Percentiles rank a stretch among this genome's conserved stretches.
These are phyloP conservation scores for Calonectria crousiana DNA, from an alignment of 2,329 filamentous ascomycete species.

Conservation along the genomic window DNA sequence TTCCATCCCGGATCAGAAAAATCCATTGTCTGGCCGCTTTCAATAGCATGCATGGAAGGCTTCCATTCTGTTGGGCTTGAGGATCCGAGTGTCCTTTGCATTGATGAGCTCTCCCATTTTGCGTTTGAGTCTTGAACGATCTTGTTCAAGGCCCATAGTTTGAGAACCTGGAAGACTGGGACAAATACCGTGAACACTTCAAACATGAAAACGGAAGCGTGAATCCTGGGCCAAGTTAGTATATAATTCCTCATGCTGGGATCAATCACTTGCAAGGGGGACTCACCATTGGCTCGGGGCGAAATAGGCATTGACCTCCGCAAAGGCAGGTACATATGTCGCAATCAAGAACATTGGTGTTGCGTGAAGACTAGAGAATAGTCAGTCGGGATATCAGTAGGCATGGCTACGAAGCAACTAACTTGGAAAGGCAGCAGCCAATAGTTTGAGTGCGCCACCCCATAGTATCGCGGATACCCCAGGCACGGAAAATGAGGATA, in stretches of 20 bases:
- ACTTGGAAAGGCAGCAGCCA: conserved; percentile 58
- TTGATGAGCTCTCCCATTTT: conserved; percentile 28
- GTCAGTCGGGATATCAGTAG: conserved; percentile 1
- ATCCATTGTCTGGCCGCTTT: conserved; percentile 15
- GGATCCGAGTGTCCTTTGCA: conserved; percentile 18
- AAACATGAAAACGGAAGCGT: conserved; percentile 69
- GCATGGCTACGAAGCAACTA: conserved; percentile 23
- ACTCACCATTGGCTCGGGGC: conserved; percentile 71
- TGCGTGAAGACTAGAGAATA: conserved; percentile 64
- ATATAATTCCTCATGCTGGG: conserved; percentile 33
- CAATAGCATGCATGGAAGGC: not conserved
- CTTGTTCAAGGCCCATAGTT: conserved; percentile 53
- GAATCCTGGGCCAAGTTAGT: conserved; percentile 39
- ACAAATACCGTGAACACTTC: conserved; percentile 73
- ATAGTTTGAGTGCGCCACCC: conserved; percentile 75
- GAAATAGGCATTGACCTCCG: conserved; percentile 63
- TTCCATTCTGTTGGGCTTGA: conserved; percentile 27
- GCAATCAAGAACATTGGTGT: conserved; percentile 75
- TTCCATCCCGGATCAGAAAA: conserved; percentile 29
- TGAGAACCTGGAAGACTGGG: conserved; percentile 70
- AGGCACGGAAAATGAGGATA: conserved; percentile 69
- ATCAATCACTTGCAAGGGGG: conserved; percentile 46
- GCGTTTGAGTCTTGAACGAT: conserved; percentile 34
- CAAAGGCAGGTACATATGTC: conserved; percentile 62
- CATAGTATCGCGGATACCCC: conserved; percentile 72